Base-by-base conservation (phyloP, 2,329 filamentous ascomycete genomes). In the Dactylellina sp. region DNA sequence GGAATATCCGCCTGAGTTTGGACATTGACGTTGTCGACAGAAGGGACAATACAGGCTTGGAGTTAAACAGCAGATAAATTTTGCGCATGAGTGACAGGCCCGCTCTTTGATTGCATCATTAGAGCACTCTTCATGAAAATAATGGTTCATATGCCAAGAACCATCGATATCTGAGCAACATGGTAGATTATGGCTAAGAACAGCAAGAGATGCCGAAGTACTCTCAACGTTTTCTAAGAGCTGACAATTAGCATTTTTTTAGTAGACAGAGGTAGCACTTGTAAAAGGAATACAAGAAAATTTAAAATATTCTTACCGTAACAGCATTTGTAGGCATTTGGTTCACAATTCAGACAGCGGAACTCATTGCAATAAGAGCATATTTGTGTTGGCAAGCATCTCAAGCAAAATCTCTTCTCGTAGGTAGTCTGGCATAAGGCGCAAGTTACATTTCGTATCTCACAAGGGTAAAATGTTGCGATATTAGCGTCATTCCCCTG, bases 361-460 rank as follows among this genome's bases (percentile, higher is more conserved):
- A 56, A 74, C 16, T 74, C 28, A 2, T 66, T 49, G 47, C 70
- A 74, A 35, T 37, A 57, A 6, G 61, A 49, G 32, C 70, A 74
- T 11, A 66, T 52, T 14, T 74, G 62, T 1, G 61, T 55, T 16
- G 49, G 35, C 24, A 49, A 56, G 24, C 61, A 74, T 25, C 44
- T 46, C 39, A 62, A 44, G 40, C 70, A 74, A 25, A 60, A 64
- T 20, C 70, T 32, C 35, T 46, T 59, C 14, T 65, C 62, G 22
- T 39, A 66, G 20, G 37, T 35, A 18, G 25, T 44, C 0, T 46
- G 18, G n/a, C 70, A 74, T 7, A 74, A 22, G 0, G 55, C 7
- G n/a, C 70, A 74, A 12, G n/a, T 46, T 1, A 66, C 24, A 7
- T 50, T 7, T 5, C n/a, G 44, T 5, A 60, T 53, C 42, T 74